A percentile compares a stretch with the other conserved stretches of the same genome.
Evolutionary conservation across 208 protist species (phyloP).

Genomic region (Phytomonas francai): DNA sequence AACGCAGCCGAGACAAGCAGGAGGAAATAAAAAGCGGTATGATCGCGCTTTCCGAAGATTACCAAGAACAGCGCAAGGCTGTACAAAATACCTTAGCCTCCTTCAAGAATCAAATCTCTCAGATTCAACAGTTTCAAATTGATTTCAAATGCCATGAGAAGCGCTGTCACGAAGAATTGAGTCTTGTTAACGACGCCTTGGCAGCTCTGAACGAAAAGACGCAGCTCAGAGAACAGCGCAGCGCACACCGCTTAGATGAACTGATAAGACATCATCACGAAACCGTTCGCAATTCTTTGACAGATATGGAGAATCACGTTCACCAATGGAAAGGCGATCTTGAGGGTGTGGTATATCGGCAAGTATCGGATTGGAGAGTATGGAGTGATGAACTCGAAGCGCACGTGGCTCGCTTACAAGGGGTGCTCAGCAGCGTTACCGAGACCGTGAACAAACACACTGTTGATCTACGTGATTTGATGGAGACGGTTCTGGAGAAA

Average conservation of each 20-base stretch:
- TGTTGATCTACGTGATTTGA: conserved; percentile 29
- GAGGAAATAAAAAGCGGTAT: not conserved
- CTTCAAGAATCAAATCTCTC: not conserved
- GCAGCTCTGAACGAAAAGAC: conserved; percentile 17
- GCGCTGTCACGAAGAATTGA: conserved; percentile 20
- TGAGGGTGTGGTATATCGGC: conserved; percentile 14
- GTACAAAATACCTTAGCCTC: not conserved
- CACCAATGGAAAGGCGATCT: conserved; percentile 30
- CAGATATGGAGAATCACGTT: conserved; percentile 28
- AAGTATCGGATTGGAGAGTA: conserved; percentile 13
- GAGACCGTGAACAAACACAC: conserved; percentile 28
- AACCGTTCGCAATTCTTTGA: conserved; percentile 28
- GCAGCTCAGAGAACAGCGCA: conserved; percentile 20
- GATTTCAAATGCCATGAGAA: not conserved
- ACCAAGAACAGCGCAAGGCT: not conserved
- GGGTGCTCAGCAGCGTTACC: conserved; percentile 26
- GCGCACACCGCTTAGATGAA: conserved; percentile 38
- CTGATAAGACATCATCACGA: conserved; percentile 39
- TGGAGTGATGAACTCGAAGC: conserved; percentile 29
- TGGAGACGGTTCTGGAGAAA: conserved; percentile 40
- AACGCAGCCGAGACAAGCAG: not conserved
- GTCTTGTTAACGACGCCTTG: conserved; percentile 29
- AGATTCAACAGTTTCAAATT: not conserved
- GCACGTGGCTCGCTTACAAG: conserved; percentile 47
- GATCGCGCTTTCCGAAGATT: not conserved